phyloP scores from a whole-genome alignment of 2,329 filamentous ascomycete species.

The Aspergillus awamori region DNA sequence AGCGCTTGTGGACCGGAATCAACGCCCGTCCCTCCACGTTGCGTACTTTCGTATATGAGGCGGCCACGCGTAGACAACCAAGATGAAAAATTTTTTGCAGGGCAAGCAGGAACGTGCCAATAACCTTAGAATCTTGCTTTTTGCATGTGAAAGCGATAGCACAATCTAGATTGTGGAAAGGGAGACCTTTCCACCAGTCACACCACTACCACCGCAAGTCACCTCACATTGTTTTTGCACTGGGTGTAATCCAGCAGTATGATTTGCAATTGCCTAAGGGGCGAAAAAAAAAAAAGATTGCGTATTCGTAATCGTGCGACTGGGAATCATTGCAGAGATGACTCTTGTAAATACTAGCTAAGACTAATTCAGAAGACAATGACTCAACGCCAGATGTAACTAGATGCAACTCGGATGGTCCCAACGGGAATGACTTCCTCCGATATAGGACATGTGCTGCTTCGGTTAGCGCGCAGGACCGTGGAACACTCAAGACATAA shows the following conservation, averaged over 20 bases:
- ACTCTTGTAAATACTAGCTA: not conserved
- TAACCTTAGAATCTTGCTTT: not conserved
- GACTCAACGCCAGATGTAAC: not conserved
- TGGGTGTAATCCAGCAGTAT: not conserved
- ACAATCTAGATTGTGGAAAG: not conserved
- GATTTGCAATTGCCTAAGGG: not conserved
- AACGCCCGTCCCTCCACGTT: not conserved
- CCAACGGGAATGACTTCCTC: not conserved
- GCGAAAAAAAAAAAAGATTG: not conserved
- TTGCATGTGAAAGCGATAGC: conserved; percentile 3
- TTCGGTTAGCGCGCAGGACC: conserved; percentile 4
- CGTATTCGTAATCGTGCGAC: conserved; percentile 10
- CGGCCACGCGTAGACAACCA: not conserved
- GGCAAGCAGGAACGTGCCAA: not conserved
- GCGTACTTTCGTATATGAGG: not conserved
- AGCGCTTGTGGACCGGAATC: not conserved
- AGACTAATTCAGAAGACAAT: not conserved
- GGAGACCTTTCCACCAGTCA: conserved; percentile 1
- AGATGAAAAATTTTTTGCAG: not conserved
- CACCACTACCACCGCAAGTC: conserved; percentile 1
- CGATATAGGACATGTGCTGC: conserved; percentile 8
- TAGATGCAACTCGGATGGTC: not conserved
- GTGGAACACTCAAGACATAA: not conserved
- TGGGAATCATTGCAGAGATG: not conserved
- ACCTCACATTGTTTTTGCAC: not conserved